Evolutionary conservation across 169 alveolate species (phyloP), one percentile per base, ranked within the genome.

Genomic region (Eimeria maxima): DNA sequence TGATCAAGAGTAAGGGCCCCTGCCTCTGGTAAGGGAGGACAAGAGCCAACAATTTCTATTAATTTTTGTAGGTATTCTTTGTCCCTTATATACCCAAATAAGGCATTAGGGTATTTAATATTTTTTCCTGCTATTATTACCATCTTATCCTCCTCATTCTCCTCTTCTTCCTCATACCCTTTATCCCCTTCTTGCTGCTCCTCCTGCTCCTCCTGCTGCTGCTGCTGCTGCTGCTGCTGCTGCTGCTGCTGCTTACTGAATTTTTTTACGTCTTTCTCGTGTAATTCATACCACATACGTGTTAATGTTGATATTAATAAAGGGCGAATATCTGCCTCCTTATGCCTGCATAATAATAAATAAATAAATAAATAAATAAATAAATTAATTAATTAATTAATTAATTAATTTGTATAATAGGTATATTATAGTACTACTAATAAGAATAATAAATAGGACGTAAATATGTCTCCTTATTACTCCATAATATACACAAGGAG

Each of bases 1-100:
- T 93, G 96, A 45, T 93, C 96, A 13, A 55, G 71, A 4, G 96
- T 93, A 24, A 93, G 93, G 29, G 96, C 93, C 67, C 94, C 94
- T 0, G 96, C 94, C 67, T 93, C 96, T 0, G 96, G 96, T 45
- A 93, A 73, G 22, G 47, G 55, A 33, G 96, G 96, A 74, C 93
- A 81, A 44, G 57, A 92, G 45, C 96, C 96, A 27, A 81, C 60
- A 44, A 93, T 45, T 45, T 93, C 96, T 13, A 93, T 14, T 20
- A 93, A 93, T 29, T 55, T 63, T 33, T 93, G 93, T 65, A 93
- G 65, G 88, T 80, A 93, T 60, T 93, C 96, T 69, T 93, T 93
- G 78, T 93, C 96, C 22, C 87, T 50, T 16, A 45, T 78, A 69
- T 22, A 93, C 27, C 96, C 96, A 6, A 42, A 65, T 27, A 93